These are phyloP conservation scores for Fusarium bulbicola DNA, from an alignment of 2,329 filamentous ascomycete genomes.

Conservation along the genomic window DNA sequence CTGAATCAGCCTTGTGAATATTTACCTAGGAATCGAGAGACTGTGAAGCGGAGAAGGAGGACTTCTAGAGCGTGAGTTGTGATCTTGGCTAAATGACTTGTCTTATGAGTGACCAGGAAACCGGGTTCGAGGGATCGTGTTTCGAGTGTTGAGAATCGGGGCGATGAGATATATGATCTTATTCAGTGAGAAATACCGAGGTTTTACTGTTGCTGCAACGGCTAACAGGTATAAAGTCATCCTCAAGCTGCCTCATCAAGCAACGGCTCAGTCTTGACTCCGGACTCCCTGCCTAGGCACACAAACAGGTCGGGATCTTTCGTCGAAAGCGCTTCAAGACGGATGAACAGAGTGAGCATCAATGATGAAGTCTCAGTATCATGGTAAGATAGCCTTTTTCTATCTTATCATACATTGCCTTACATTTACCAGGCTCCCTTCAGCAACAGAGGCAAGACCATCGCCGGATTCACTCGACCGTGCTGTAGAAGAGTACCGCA, in stretches of 20 bases:
- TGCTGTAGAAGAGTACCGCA: conserved; percentile 25
- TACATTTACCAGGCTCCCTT: neutral
- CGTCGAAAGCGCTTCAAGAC: neutral
- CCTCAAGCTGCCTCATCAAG: conserved; percentile 6
- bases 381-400: neutral
- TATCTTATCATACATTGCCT: neutral
- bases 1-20: conserved; percentile 30
- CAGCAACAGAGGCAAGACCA: neutral
- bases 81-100: neutral
- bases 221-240: neutral
- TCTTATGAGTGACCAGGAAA: neutral
- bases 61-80: conserved; percentile 14
- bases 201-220: rapidly evolving
- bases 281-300: conserved; percentile 3
- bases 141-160: neutral
- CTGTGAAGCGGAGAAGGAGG: conserved; percentile 14
- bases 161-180: conserved; percentile 16
- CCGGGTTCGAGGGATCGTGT: neutral
- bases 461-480: conserved; percentile 8
- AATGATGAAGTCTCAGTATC: neutral
- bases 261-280: conserved; percentile 14
- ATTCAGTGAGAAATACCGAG: neutral
- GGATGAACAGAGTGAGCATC: neutral
- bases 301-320: neutral
- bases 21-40: conserved; percentile 22